phyloP scores from a whole-genome alignment of 2,329 filamentous ascomycete species.

The Alternaria solani region DNA sequence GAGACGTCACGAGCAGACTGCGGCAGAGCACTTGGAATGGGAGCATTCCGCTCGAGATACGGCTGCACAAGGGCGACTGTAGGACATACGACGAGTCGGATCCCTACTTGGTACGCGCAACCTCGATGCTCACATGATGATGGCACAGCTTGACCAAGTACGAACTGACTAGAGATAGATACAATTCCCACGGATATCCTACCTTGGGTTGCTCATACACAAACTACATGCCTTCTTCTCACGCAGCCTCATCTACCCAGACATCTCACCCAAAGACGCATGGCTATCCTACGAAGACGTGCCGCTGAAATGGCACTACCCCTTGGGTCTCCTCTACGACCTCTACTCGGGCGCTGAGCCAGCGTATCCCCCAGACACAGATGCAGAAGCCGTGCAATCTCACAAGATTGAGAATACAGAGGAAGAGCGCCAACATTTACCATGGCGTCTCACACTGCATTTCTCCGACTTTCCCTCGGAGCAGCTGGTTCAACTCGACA shows the following conservation, averaged over 20 bases:
- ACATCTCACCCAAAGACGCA: constrained; percentile 60
- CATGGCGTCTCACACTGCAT: constrained; percentile 71
- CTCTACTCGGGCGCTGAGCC: constrained; percentile 68
- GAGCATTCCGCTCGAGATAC: constrained; percentile 67
- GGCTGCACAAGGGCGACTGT: constrained; percentile 66
- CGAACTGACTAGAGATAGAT: constrained; percentile 53
- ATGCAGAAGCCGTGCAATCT: constrained; percentile 12
- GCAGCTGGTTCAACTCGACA: constrained; percentile 66
- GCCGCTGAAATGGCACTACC: constrained; percentile 76
- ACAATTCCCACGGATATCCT: constrained; percentile 70
- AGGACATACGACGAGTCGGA: constrained; percentile 67
- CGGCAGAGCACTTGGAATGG: constrained; percentile 66
- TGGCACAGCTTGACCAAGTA: constrained; percentile 5
- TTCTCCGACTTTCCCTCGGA: constrained; percentile 66
- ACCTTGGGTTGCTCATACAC: constrained; percentile 71
- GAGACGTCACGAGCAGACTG: constrained; percentile 50
- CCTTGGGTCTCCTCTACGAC: constrained; percentile 73
- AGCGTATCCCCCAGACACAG: constrained; percentile 37
- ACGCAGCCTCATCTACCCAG: constrained; percentile 65
- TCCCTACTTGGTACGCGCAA: constrained; percentile 63
- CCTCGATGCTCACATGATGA: neutral
- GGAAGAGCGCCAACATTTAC: constrained; percentile 49
- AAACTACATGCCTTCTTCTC: constrained; percentile 70
- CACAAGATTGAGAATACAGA: constrained; percentile 27
- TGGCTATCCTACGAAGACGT: constrained; percentile 75